Evolutionary conservation across 805 yeast species (phyloP), one percentile per base, ranked within the genome.

Genomic region (Ogataea siamensis): DNA sequence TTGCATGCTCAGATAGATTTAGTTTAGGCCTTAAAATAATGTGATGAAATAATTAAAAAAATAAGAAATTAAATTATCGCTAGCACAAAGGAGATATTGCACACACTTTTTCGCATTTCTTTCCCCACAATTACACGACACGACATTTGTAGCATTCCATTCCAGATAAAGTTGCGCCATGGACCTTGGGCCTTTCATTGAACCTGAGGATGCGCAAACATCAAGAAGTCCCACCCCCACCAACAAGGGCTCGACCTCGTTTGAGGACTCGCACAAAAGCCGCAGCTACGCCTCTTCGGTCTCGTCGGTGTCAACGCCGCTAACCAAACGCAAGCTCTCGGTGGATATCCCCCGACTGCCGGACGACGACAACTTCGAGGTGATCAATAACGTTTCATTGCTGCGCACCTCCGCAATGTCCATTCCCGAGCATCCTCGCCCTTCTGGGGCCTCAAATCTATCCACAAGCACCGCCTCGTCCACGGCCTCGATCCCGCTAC

Each of bases 311-410:
- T 16, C 27, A 7, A 16, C 35, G 12, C 38, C 42, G 8, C 23
- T 10, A n/a, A 12, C 40, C 7, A 39, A 40, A 24, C 37, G 53
- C 23, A 46, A 38, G 33, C 28, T 46, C n/a, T 49, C 54, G 11
- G 31, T 47, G 9, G 54, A 49, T 16, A 41, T 48, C 19, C 59
- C 60, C 3, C 40, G 52, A 29, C 32, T 55, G 7, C 58, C 60
- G 2, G 59, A 55, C 34, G 57, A 55, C 28, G 54, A 51, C 28
- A 32, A 38, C 12, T 44, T 39, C 15, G 53, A 46, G 18, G 41
- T 51, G 11, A 44, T 53, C 30, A 52, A 56, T 7, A 45, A 47
- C 17, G 22, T 46, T 2, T 49, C 50, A 7, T 47, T 54, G 7
- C 28, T 42, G 24, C 46, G 34, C 27, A 30, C 45, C 14, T 29